Conservation (phyloP, 1,284 basidiomycete genomes). For the Apiotrichum sp. region DNA sequence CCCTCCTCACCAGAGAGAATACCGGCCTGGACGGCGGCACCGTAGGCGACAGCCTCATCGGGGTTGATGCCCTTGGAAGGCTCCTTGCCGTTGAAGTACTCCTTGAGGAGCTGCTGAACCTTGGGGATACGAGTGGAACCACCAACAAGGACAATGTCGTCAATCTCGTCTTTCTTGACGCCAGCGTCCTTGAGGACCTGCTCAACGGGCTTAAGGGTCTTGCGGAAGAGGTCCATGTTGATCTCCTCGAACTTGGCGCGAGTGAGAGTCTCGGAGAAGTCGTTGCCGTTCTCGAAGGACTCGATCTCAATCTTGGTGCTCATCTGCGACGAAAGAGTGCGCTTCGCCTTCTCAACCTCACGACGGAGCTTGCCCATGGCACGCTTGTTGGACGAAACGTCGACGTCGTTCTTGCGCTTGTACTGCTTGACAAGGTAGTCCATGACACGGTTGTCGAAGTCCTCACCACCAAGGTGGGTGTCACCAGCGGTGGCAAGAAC, state of each 20-base stretch:
- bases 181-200: slow-evolving; percentile 97
- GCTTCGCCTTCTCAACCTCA: slow-evolving; percentile 98
- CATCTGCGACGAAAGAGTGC: slow-evolving; percentile 80
- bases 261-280: slow-evolving; percentile 54
- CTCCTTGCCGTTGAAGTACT: slow-evolving; percentile 82
- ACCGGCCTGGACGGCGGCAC: slow-evolving; percentile 97
- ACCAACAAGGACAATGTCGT: slow-evolving; percentile 96
- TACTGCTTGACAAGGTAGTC: slow-evolving; percentile 95
- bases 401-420: slow-evolving; percentile 91
- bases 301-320: slow-evolving; percentile 68
- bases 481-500: slow-evolving; percentile 99
- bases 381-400: slow-evolving; percentile 77
- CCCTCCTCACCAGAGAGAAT: slow-evolving; percentile 98
- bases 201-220: slow-evolving; percentile 99
- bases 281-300: slow-evolving; percentile 82
- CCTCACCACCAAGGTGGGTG: slow-evolving; percentile 97
- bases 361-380: slow-evolving; percentile 96
- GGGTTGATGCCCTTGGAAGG: slow-evolving; percentile 96
- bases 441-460: slow-evolving; percentile 97
- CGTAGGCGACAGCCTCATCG: slow-evolving; percentile 98
- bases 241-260: slow-evolving; percentile 98
- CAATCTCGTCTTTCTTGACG: slow-evolving; percentile 94
- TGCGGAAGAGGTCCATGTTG: slow-evolving; percentile 97
- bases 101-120: slow-evolving; percentile 93
- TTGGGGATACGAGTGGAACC: slow-evolving; percentile 98